These are phyloP conservation scores for Yamadazyma friedrichii DNA, from an alignment of 1,139 yeast genomes.

Conservation along the genomic window DNA sequence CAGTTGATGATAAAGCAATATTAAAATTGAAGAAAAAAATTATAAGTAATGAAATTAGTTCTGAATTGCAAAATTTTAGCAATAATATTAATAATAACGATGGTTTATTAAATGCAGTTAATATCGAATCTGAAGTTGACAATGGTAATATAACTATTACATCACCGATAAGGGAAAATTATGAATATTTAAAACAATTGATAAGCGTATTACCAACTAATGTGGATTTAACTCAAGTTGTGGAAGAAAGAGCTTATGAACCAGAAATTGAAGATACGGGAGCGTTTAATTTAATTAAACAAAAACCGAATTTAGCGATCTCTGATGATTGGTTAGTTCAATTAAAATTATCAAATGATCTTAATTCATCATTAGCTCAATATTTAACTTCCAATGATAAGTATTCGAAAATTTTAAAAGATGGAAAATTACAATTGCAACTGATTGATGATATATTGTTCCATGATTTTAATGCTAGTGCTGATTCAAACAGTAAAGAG, in stretches of 20 bases:
- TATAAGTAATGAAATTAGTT: slow-evolving; percentile 11
- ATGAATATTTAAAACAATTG: slow-evolving; percentile 36
- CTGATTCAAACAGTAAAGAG: slow-evolving; percentile 17
- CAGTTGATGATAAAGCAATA: slow-evolving; percentile 8
- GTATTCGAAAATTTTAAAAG: slow-evolving; percentile 13
- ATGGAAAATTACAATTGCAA: slow-evolving; percentile 23
- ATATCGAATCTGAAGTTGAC: slow-evolving; percentile 1
- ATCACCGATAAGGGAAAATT: slow-evolving; percentile 19
- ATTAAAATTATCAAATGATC: slow-evolving; percentile 53
- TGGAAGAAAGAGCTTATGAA: slow-evolving; percentile 67
- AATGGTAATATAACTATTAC: background rate
- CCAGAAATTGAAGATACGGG: slow-evolving; percentile 47
- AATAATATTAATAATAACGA: background rate
- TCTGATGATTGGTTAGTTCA: slow-evolving; percentile 67
- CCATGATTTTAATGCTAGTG: slow-evolving; percentile 42
- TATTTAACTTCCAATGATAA: slow-evolving; percentile 10
- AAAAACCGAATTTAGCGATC: slow-evolving; percentile 41
- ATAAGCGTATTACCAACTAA: slow-evolving; percentile 32
- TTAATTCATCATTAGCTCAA: slow-evolving; percentile 48
- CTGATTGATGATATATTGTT: slow-evolving; percentile 54
- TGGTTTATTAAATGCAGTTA: background rate
- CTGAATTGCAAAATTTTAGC: slow-evolving; percentile 6
- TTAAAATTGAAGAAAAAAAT: slow-evolving; percentile 13
- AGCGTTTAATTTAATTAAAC: slow-evolving; percentile 31
- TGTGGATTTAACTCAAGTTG: slow-evolving; percentile 38